phyloP scores from a whole-genome alignment of 2,329 filamentous ascomycete genomes.

The Ophiocordyceps camponoti-saundersi region DNA sequence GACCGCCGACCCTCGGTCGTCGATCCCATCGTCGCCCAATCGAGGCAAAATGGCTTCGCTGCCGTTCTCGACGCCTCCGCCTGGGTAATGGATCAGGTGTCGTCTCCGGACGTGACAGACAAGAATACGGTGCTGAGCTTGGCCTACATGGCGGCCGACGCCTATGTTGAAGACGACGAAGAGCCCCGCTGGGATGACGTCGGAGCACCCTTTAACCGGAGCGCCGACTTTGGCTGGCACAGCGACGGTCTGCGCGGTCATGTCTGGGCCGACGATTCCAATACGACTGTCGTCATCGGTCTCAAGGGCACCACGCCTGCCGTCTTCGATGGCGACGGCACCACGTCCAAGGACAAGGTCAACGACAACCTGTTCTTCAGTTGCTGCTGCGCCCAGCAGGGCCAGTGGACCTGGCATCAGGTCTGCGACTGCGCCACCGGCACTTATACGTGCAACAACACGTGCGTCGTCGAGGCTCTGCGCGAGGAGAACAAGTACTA shows the following conservation, averaged over 20 bases:
- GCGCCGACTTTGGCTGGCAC: slow-evolving; percentile 85
- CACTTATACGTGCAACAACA: slow-evolving; percentile 83
- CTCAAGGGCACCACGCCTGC: slow-evolving; percentile 83
- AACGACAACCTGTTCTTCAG: slow-evolving; percentile 98
- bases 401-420: slow-evolving; percentile 75
- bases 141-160: slow-evolving; percentile 76
- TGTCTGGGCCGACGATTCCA: slow-evolving; percentile 73
- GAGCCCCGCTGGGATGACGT: slow-evolving; percentile 73
- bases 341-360: slow-evolving; percentile 90
- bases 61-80: slow-evolving; percentile 53
- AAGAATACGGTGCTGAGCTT: slow-evolving; percentile 70
- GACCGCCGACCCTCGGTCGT: slow-evolving; percentile 64
- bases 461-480: slow-evolving; percentile 63
- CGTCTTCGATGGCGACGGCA: slow-evolving; percentile 91
- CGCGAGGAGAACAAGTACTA: slow-evolving; percentile 82
- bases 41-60: slow-evolving; percentile 50
- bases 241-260: slow-evolving; percentile 78
- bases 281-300: slow-evolving; percentile 78
- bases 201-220: slow-evolving; percentile 64
- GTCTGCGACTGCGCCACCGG: slow-evolving; percentile 84
- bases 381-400: slow-evolving; percentile 91
- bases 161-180: slow-evolving; percentile 61
- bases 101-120: slow-evolving; percentile 69
- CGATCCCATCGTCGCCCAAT: slow-evolving; percentile 59
- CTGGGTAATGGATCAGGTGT: slow-evolving; percentile 69